Percentiles rank a stretch among this genome's conserved stretches.
These are phyloP conservation scores for Balamuthia mandrillaris DNA, from an alignment of 208 protist species.

Conservation along the genomic window DNA sequence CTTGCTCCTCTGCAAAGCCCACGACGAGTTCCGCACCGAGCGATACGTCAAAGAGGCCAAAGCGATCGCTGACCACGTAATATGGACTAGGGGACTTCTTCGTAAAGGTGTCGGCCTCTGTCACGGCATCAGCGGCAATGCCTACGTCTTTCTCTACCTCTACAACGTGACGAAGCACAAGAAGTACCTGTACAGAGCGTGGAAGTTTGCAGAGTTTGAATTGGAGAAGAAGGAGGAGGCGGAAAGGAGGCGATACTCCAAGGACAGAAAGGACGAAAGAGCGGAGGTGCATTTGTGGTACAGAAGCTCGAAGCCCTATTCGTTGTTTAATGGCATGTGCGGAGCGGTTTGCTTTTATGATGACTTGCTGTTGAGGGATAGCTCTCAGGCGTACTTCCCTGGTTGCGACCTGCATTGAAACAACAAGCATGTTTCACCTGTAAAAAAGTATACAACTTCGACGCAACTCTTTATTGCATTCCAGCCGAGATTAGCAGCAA, in stretches of 20 bases:
- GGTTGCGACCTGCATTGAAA: too few relatives aligned
- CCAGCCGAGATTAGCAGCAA: too few relatives aligned
- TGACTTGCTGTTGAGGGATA: too few relatives aligned
- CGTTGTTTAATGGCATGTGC: not conserved
- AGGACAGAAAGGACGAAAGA: not conserved
- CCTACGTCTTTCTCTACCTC: conserved; percentile 33
- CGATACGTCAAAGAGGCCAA: not conserved
- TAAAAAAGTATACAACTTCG: too few relatives aligned
- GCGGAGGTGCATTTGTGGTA: not conserved
- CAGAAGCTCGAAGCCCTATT: not conserved
- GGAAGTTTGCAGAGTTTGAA: not conserved
- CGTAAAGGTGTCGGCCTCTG: conserved; percentile 37
- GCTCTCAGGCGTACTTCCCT: too few relatives aligned
- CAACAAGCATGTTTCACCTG: too few relatives aligned
- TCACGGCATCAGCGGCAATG: conserved; percentile 46
- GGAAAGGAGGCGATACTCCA: not conserved
- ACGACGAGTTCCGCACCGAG: not conserved
- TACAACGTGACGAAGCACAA: not conserved
- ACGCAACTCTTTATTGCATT: too few relatives aligned
- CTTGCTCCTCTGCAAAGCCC: not conserved
- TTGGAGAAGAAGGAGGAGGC: not conserved
- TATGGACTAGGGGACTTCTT: conserved; percentile 37
- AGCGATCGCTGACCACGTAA: not conserved
- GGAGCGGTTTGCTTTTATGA: not conserved
- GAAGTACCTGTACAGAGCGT: not conserved